These are phyloP conservation scores for Moesziomyces sp. DNA, from an alignment of 1,284 basidiomycete species.

Conservation along the genomic window DNA sequence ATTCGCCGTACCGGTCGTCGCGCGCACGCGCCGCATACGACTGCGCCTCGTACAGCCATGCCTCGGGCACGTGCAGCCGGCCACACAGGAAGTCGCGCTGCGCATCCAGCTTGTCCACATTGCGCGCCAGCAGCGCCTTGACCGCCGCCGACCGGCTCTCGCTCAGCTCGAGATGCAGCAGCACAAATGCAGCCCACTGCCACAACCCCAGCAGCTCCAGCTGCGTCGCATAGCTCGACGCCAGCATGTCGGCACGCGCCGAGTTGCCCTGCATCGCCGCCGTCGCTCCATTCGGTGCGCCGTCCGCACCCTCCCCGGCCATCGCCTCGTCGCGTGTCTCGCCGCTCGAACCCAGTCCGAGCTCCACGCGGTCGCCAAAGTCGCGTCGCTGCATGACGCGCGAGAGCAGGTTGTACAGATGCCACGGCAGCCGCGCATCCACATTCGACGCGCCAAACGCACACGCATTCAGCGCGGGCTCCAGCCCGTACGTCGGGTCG, in stretches of 20 bases:
- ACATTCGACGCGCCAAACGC: conserved; percentile 80
- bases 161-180: conserved; percentile 85
- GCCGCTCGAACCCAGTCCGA: conserved; percentile 58
- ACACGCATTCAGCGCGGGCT: conserved; percentile 73
- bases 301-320: conserved; percentile 64
- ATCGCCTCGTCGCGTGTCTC: conserved; percentile 69
- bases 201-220: conserved; percentile 83
- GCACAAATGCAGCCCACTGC: conserved; percentile 86
- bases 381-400: conserved; percentile 84
- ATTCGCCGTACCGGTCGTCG: conserved; percentile 80
- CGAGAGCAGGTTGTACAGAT: conserved; percentile 87
- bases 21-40: conserved; percentile 74
- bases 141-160: conserved; percentile 78
- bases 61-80: conserved; percentile 80
- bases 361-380: conserved; percentile 78
- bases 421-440: conserved; percentile 90
- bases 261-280: conserved; percentile 45
- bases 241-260: conserved; percentile 82
- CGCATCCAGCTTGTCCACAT: conserved; percentile 75
- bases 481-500: conserved; percentile 71
- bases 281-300: conserved; percentile 72
- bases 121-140: conserved; percentile 81
- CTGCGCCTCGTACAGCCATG: conserved; percentile 89
- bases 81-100: conserved; percentile 81
- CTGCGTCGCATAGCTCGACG: conserved; percentile 86